These are phyloP conservation scores for Cornus kousa DNA, from an alignment of 148 eudicot genomes.

Conservation along the genomic window DNA sequence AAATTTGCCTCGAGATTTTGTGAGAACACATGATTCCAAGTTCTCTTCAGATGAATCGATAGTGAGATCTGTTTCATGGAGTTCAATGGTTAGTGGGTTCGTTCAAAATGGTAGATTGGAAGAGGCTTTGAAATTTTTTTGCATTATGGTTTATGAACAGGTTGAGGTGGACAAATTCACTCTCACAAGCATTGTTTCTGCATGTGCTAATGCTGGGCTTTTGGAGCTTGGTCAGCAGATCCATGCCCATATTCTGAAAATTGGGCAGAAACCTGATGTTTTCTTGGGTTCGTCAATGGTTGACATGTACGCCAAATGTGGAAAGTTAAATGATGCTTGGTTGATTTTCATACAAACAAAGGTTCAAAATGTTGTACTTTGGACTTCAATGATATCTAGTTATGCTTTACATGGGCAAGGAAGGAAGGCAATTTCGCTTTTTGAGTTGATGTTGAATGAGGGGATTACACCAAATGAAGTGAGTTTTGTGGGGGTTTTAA, in stretches of 20 bases:
- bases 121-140: constrained; percentile 59
- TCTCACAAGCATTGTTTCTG: constrained; percentile 59
- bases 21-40: constrained; percentile 7
- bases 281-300: constrained; percentile 62
- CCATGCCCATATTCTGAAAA: constrained; percentile 50
- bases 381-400: constrained; percentile 72
- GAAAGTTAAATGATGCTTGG: constrained; percentile 56
- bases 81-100: constrained; percentile 64
- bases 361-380: constrained; percentile 52
- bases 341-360: constrained; percentile 39
- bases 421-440: constrained; percentile 48
- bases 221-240: constrained; percentile 73
- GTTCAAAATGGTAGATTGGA: constrained; percentile 55
- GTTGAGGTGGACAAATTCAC: constrained; percentile 55
- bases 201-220: constrained; percentile 59
- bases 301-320: constrained; percentile 91
- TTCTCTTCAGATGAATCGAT: constrained; percentile 14
- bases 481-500: constrained; percentile 58
- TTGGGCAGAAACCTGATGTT: constrained; percentile 50
- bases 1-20: constrained; percentile 13
- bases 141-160: constrained; percentile 44
- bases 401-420: constrained; percentile 70
- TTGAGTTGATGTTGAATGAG: constrained; percentile 55
- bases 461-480: constrained; percentile 67
- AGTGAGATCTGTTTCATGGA: constrained; percentile 42